These are phyloP conservation scores for Dendrostoma leiphaemia DNA, from an alignment of 2,329 filamentous ascomycete genomes.

Conservation along the genomic window DNA sequence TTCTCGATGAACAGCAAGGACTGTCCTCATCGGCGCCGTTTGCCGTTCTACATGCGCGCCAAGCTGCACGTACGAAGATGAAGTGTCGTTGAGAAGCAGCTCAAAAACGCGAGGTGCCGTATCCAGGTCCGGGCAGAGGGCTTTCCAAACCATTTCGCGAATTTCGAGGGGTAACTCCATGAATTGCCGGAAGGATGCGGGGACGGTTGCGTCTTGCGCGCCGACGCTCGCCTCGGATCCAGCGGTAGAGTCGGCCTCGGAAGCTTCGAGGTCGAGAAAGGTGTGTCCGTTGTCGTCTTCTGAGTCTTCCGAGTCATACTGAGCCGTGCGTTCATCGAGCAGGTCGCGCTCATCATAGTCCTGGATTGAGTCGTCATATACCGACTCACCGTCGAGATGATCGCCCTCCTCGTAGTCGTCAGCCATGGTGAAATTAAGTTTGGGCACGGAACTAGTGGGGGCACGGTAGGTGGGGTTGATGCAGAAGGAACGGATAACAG, in stretches of 20 bases:
- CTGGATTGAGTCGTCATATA: not conserved
- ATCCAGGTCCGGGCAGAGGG: slow-evolving; percentile 30
- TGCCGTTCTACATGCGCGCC: slow-evolving; percentile 23
- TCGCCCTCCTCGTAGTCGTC: not conserved
- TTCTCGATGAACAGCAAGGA: slow-evolving; percentile 34
- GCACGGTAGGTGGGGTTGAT: too few species aligned
- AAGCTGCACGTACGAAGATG: too few species aligned
- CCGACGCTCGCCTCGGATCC: not conserved
- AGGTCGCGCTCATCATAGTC: too few species aligned
- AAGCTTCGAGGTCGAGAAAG: slow-evolving; percentile 16
- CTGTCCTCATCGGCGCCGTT: slow-evolving; percentile 27
- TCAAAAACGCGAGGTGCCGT: slow-evolving; percentile 28
- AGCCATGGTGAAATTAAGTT: not conserved
- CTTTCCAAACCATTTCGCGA: slow-evolving; percentile 31
- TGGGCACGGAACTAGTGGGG: too few species aligned
- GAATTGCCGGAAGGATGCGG: slow-evolving; percentile 25
- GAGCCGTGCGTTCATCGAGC: too few species aligned
- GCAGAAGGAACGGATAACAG: too few species aligned
- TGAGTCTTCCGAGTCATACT: not conserved
- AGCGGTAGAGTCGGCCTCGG: slow-evolving; percentile 3
- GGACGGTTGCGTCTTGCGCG: not conserved
- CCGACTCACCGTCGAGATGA: not conserved
- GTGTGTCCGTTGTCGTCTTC: not conserved
- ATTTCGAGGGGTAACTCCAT: slow-evolving; percentile 32
- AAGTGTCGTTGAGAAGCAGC: too few species aligned